A percentile compares a stretch with the other conserved stretches of the same genome.
Conservation (phyloP, 2,329 filamentous ascomycete species). For the Claviceps sp. region DNA sequence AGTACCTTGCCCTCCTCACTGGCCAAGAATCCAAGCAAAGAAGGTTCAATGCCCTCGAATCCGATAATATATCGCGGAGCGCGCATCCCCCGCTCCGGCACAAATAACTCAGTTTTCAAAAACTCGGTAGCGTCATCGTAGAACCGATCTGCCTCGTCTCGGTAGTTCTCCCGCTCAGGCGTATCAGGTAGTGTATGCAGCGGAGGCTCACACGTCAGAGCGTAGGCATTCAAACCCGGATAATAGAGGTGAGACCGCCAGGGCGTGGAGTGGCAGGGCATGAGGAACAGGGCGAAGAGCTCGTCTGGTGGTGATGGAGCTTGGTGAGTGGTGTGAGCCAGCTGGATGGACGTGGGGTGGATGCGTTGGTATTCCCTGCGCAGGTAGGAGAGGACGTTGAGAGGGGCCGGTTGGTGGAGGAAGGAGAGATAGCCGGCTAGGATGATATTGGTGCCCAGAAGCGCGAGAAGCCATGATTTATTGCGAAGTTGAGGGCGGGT, state of each 20-base stretch:
- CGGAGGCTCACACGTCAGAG: conserved; percentile 82
- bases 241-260: conserved; percentile 84
- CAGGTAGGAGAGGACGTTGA: conserved; percentile 62
- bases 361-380: conserved; percentile 56
- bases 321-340: conserved; percentile 10
- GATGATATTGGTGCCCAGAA: conserved; percentile 53
- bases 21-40: conserved; percentile 31
- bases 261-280: conserved; percentile 91
- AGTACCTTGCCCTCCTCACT: conserved; percentile 25
- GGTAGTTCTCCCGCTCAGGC: conserved; percentile 51
- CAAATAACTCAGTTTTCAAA: conserved; percentile 39
- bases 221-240: conserved; percentile 63
- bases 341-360: conserved; percentile 24
- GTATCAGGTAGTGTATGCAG: conserved; percentile 48
- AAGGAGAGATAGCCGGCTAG: conserved; percentile 63
- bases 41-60: conserved; percentile 43
- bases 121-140: conserved; percentile 54
- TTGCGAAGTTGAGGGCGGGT: conserved; percentile 28
- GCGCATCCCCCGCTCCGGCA: conserved; percentile 6
- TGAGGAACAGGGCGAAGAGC: conserved; percentile 67
- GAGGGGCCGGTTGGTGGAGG: conserved; percentile 68
- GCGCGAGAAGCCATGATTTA: conserved; percentile 39
- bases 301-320: conserved; percentile 22
- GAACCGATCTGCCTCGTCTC: conserved; percentile 86
- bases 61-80: conserved; percentile 46